Evolutionary conservation across 805 yeast species (phyloP).

Genomic region (Lachancea thermotolerans): DNA sequence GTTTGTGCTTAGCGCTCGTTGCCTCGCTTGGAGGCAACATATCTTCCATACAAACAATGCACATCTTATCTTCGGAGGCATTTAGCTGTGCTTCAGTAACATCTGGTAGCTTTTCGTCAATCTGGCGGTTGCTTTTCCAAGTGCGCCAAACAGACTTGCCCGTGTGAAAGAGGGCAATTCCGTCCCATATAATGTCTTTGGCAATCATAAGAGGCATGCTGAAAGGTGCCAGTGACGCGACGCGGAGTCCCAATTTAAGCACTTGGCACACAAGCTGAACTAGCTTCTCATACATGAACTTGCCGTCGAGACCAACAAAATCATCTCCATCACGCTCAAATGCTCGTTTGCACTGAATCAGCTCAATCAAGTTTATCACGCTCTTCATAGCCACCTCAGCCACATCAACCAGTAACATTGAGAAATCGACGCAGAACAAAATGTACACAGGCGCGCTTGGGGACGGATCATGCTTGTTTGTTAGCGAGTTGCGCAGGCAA

Average conservation of each 20-base stretch:
- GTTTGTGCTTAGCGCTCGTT: constrained; percentile 41
- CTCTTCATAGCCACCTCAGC: constrained; percentile 26
- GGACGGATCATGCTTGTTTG: constrained; percentile 30
- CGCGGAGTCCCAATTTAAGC: constrained; percentile 40
- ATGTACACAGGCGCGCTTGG: constrained; percentile 48
- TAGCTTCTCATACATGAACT: constrained; percentile 50
- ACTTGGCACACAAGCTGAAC: constrained; percentile 48
- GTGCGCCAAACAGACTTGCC: constrained; percentile 35
- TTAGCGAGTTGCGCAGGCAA: constrained; percentile 37
- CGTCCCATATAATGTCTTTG: constrained; percentile 41
- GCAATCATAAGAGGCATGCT: constrained; percentile 42
- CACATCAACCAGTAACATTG: constrained; percentile 51
- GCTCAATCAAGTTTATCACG: constrained; percentile 45
- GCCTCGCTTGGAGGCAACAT: constrained; percentile 43
- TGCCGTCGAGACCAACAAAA: constrained; percentile 55
- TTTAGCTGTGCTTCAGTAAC: constrained; percentile 59
- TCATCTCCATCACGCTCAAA: constrained; percentile 38
- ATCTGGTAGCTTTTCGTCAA: constrained; percentile 55
- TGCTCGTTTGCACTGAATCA: constrained; percentile 17
- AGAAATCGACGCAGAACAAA: constrained; percentile 71
- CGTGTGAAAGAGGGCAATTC: constrained; percentile 30
- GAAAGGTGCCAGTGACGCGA: constrained; percentile 41
- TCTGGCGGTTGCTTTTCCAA: constrained; percentile 44
- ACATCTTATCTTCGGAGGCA: constrained; percentile 53
- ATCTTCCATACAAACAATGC: constrained; percentile 91